Percentiles rank a stretch among this genome's conserved stretches.
phyloP scores from a whole-genome alignment of 2,329 filamentous ascomycete genomes.

The Alternaria gaisen region DNA sequence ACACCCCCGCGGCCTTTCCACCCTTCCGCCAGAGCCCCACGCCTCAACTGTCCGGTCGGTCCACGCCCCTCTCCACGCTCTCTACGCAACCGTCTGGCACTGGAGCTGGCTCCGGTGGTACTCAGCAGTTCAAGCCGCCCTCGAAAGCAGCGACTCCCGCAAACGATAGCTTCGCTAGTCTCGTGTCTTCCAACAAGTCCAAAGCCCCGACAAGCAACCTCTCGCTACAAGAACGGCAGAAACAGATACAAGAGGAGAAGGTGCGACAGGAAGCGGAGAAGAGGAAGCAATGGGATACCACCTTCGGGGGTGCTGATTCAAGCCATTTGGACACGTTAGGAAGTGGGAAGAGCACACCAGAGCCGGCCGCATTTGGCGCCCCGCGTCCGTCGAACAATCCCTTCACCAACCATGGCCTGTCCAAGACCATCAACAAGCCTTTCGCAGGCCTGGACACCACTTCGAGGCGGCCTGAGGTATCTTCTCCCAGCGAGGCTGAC shows the following conservation, averaged over 20 bases:
- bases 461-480: conserved; percentile 37
- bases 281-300: conserved; percentile 73
- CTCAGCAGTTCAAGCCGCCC: conserved; percentile 56
- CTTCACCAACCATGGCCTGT: conserved; percentile 39
- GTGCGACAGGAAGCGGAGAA: conserved; percentile 78
- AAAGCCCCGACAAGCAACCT: conserved; percentile 73
- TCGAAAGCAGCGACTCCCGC: conserved; percentile 62
- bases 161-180: conserved; percentile 79
- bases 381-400: conserved; percentile 33
- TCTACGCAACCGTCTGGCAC: conserved; percentile 53
- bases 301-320: conserved; percentile 74
- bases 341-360: conserved; percentile 59
- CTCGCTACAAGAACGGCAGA: conserved; percentile 70
- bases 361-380: conserved; percentile 48
- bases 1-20: conserved; percentile 42
- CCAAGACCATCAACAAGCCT: conserved; percentile 51
- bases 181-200: conserved; percentile 69
- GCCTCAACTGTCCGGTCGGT: conserved; percentile 53
- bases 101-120: conserved; percentile 40
- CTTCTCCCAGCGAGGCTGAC: conserved; percentile 62
- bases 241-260: conserved; percentile 79
- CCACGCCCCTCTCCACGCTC: conserved; percentile 49
- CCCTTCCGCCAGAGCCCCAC: conserved; percentile 50
- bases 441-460: conserved; percentile 48
- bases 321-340: conserved; percentile 81